A percentile compares a stretch with the other conserved stretches of the same genome.
These are phyloP conservation scores for Cladophialophora exuberans DNA, from an alignment of 2,329 filamentous ascomycete species.

Conservation along the genomic window DNA sequence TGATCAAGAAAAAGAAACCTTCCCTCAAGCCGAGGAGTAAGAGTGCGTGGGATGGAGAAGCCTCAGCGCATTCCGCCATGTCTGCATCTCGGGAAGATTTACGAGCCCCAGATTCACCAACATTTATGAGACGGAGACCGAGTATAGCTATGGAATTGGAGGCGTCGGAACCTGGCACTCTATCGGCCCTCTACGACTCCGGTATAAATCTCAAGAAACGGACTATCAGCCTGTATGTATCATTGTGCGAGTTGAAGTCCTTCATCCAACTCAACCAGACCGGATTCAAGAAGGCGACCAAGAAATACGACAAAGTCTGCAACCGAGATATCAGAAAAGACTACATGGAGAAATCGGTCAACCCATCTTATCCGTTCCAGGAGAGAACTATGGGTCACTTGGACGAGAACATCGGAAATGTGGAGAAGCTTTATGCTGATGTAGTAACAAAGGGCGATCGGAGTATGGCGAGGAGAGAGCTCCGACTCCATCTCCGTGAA, in stretches of 20 bases:
- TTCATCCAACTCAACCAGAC: constrained; percentile 96
- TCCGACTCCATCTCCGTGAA: constrained; percentile 87
- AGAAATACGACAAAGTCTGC: constrained; percentile 97
- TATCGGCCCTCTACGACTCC: constrained; percentile 69
- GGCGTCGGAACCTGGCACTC: constrained; percentile 78
- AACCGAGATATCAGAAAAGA: constrained; percentile 76
- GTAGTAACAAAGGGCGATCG: constrained; percentile 82
- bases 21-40: constrained; percentile 37
- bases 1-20: constrained; percentile 38
- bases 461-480: constrained; percentile 75
- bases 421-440: constrained; percentile 80
- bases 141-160: constrained; percentile 61
- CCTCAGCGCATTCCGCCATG: constrained; percentile 18
- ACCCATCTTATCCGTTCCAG: constrained; percentile 79
- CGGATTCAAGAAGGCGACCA: constrained; percentile 92
- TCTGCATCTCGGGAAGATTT: constrained; percentile 53
- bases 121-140: constrained; percentile 55
- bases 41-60: constrained; percentile 30
- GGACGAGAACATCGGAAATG: constrained; percentile 70
- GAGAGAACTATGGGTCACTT: constrained; percentile 71
- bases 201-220: constrained; percentile 91
- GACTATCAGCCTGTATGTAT: constrained; percentile 83
- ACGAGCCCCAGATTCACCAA: constrained; percentile 49
- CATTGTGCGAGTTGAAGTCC: constrained; percentile 91
- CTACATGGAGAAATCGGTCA: constrained; percentile 76